Evolutionary conservation across 352 stramenopile species (phyloP).

Genomic region (Pythium rhizo-oryzae): DNA sequence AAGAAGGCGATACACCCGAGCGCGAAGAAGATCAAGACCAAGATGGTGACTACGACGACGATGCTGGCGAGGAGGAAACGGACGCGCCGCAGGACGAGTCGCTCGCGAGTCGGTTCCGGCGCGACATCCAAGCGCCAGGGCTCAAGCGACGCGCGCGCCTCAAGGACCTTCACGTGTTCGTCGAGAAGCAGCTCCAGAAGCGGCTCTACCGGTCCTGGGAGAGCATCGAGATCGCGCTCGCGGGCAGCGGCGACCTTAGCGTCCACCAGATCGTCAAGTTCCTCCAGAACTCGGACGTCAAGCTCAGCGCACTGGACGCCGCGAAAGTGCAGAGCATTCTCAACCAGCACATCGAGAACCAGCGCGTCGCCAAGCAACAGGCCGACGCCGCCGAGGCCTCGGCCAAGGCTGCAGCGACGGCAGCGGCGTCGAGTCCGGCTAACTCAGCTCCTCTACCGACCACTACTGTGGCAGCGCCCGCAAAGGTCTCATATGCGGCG

Average conservation of each 20-base stretch:
- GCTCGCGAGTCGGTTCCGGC: background rate
- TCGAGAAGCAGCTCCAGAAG: conserved; percentile 68
- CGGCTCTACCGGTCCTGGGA: conserved; percentile 71
- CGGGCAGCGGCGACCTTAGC: conserved; percentile 65
- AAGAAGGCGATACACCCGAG: background rate
- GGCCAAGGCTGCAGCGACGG: conserved; percentile 2
- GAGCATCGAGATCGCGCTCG: conserved; percentile 72
- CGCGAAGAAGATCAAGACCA: conserved; percentile 14
- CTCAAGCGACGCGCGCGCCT: conserved; percentile 55
- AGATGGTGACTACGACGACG: conserved; percentile 30
- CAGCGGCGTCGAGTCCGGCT: background rate
- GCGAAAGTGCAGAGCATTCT: conserved; percentile 63
- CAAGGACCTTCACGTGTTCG: conserved; percentile 66
- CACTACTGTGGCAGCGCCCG: background rate
- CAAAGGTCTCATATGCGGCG: conserved; percentile 57
- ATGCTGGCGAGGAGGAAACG: conserved; percentile 18
- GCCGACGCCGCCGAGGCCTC: conserved; percentile 7
- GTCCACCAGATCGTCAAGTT: conserved; percentile 73
- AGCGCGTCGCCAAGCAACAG: conserved; percentile 17
- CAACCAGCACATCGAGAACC: conserved; percentile 42
- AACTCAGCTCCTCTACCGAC: background rate
- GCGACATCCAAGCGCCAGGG: conserved; percentile 34
- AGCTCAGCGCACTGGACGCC: conserved; percentile 57
- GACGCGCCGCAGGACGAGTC: background rate
- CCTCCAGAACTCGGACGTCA: conserved; percentile 64